These are phyloP conservation scores for Talaromyces sp. DNA, from an alignment of 2,329 filamentous ascomycete genomes.

Conservation along the genomic window DNA sequence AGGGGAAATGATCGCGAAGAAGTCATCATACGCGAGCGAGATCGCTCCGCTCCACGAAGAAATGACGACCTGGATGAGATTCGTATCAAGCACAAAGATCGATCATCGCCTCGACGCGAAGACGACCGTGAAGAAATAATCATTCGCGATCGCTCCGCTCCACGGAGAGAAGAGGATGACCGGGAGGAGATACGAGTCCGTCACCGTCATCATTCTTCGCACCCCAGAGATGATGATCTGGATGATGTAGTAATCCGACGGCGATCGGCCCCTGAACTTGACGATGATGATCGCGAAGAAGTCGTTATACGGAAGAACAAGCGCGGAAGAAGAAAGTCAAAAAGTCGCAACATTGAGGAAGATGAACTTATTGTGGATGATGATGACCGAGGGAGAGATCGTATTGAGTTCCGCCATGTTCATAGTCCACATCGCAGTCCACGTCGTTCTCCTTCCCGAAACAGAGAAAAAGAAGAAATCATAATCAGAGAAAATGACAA, in stretches of 20 bases:
- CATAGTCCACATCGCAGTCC: slow-evolving; percentile 10
- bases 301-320: slow-evolving; percentile 7
- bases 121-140: slow-evolving; percentile 8
- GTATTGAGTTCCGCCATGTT: slow-evolving; percentile 12
- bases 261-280: neutral
- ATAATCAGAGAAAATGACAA: slow-evolving; percentile 33
- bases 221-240: neutral
- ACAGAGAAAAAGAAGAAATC: slow-evolving; percentile 30
- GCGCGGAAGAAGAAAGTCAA: slow-evolving; percentile 1
- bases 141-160: slow-evolving; percentile 9
- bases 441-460: slow-evolving; percentile 1
- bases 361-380: slow-evolving; percentile 12
- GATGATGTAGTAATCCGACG: slow-evolving; percentile 8
- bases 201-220: slow-evolving; percentile 7
- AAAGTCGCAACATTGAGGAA: neutral
- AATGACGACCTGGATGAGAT: slow-evolving; percentile 11
- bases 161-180: slow-evolving; percentile 6
- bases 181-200: slow-evolving; percentile 12
- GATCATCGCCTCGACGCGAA: neutral
- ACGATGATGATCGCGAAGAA: slow-evolving; percentile 11
- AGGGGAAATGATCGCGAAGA: slow-evolving; percentile 12
- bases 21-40: slow-evolving; percentile 6
- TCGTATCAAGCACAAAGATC: neutral
- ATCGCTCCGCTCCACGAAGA: slow-evolving; percentile 13
- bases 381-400: slow-evolving; percentile 4